Percentiles rank a stretch among this genome's conserved stretches.
These are phyloP conservation scores for Uromyces viciae-fabae DNA, from an alignment of 1,284 basidiomycete species.

Conservation along the genomic window DNA sequence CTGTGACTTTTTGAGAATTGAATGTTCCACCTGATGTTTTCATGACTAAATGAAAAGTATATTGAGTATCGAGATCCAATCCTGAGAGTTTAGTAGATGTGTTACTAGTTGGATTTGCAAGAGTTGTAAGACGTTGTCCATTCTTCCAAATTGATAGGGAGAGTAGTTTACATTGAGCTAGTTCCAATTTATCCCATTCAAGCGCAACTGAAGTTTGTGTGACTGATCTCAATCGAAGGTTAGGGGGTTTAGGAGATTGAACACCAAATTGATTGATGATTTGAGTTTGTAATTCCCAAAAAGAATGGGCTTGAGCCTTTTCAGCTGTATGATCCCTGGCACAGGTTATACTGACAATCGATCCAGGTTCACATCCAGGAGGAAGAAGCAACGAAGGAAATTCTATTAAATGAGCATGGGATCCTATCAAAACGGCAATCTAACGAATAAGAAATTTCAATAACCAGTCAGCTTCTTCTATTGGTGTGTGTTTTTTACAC, in stretches of 20 bases:
- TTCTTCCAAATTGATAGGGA: constrained; percentile 87
- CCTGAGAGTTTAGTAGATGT: constrained; percentile 86
- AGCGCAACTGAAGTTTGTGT: constrained; percentile 88
- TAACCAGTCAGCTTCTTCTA: background rate
- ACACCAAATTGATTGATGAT: constrained; percentile 73
- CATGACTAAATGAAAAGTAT: constrained; percentile 84
- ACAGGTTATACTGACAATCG: constrained; percentile 93
- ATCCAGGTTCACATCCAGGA: constrained; percentile 80
- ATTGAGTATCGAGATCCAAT: constrained; percentile 69
- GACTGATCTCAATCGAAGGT: constrained; percentile 72
- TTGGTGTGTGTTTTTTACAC: background rate
- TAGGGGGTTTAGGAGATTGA: constrained; percentile 66
- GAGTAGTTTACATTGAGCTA: constrained; percentile 77
- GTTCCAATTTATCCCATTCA: constrained; percentile 80
- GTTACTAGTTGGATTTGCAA: constrained; percentile 73
- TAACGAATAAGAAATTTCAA: background rate
- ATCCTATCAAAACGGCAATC: constrained; percentile 69
- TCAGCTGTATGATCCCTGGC: constrained; percentile 78
- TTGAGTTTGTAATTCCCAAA: constrained; percentile 73
- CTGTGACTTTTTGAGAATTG: constrained; percentile 72
- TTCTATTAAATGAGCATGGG: constrained; percentile 87
- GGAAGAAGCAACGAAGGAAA: constrained; percentile 89
- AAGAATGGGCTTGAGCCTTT: constrained; percentile 70
- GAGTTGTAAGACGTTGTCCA: constrained; percentile 75
- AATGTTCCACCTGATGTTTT: constrained; percentile 81